Evolutionary conservation across 257 asterid species (phyloP), one percentile per base, ranked within the genome.

Genomic region (Verbena officinalis): DNA sequence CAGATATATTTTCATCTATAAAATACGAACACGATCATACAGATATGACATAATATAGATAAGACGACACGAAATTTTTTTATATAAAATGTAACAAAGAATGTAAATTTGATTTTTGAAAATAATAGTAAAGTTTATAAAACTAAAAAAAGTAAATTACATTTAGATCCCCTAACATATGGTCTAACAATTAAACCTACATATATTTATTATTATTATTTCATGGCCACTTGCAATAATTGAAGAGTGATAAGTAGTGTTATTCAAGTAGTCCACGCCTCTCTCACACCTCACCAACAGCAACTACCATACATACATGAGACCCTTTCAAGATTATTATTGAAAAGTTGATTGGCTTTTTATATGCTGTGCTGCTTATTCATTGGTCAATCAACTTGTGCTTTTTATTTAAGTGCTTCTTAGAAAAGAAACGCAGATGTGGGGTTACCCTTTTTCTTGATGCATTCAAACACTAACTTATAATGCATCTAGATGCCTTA

Each of bases 361-460:
- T 27, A 55, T 40, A 68, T 49, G 63, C 9, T 50, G 58, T 74
- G 75, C 59, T 14, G 55, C 71, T 69, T 59, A 53, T 70, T 70
- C 46, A 64, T 69, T 69, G 77, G 76, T 54, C 5, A 9, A 22
- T 55, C 31, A 27, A 34, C 31, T 44, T 51, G 20, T 31, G 24
- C 53, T 14, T 64, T 55, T 53, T 31, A 3, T 23, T n/a, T 23
- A 12, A 56, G 46, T 55, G 39, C 64, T 12, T 9, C 38, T 59
- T n/a, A 9, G n/a, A 16, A 55, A 15, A 33, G 19, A 4, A 55
- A 55, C 10, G 15, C 16, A 24, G 2, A 24, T 7, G 36, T 4
- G 56, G 34, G 3, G 9, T 11, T 1, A 3, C 48, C 34, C 23
- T 17, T 57, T 17, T 17, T 10, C 15, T 19, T 57, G 48, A 34